These are phyloP conservation scores for Suillus hirtellus DNA, from an alignment of 768 basidiomycete species.

Conservation along the genomic window DNA sequence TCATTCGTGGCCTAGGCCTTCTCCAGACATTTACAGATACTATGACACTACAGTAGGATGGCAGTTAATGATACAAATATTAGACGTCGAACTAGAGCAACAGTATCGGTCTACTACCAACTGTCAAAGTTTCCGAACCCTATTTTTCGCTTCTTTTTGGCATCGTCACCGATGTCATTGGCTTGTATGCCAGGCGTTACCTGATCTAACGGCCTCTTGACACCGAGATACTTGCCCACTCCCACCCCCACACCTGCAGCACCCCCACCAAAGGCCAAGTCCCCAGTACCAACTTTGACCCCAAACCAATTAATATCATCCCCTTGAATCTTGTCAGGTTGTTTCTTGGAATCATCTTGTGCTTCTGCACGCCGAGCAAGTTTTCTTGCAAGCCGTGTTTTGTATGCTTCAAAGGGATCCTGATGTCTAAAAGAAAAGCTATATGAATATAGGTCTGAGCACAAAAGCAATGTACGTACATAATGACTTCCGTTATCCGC, in stretches of 20 bases:
- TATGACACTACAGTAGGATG: neutral
- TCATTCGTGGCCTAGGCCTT: neutral
- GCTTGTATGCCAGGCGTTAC: conserved; percentile 16
- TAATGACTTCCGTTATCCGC: conserved; percentile 80
- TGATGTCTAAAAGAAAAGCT: conserved; percentile 58
- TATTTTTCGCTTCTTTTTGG: conserved; percentile 77
- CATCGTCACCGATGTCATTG: conserved; percentile 39
- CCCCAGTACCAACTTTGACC: conserved; percentile 64
- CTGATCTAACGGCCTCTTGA: conserved; percentile 46
- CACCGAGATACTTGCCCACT: conserved; percentile 79
- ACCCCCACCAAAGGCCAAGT: conserved; percentile 33
- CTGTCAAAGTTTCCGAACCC: conserved; percentile 92
- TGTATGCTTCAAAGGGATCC: conserved; percentile 95
- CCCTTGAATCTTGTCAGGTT: conserved; percentile 54
- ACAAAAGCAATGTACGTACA: conserved; percentile 51
- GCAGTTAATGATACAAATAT: conserved; percentile 3
- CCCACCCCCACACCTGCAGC: conserved; percentile 55
- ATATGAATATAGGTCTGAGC: conserved; percentile 10
- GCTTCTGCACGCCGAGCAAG: conserved; percentile 48
- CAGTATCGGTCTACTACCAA: conserved; percentile 48
- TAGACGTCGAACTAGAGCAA: neutral
- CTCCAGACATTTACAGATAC: neutral
- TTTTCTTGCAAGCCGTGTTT: conserved; percentile 77
- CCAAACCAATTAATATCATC: conserved; percentile 88
- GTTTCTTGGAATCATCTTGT: conserved; percentile 30